Evolutionary conservation across 2,329 filamentous ascomycete species (phyloP).

Genomic region (Diaporthe destruens): DNA sequence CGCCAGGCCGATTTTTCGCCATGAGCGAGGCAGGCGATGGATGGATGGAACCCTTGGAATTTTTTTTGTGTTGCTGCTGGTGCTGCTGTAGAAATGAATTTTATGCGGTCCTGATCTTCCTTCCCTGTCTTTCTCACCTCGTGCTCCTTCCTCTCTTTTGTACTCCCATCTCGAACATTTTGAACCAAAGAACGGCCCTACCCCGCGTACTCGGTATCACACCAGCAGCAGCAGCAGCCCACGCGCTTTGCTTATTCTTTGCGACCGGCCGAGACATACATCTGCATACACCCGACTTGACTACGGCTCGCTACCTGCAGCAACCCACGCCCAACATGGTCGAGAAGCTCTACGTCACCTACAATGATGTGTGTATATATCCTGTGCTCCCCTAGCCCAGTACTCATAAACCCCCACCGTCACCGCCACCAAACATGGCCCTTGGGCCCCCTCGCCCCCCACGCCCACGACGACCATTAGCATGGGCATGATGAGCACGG

Average conservation of each 20-base stretch:
- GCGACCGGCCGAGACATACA: slow-evolving; percentile 39
- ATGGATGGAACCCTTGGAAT: slow-evolving; percentile 22
- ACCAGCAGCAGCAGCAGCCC: neutral
- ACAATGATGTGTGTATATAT: slow-evolving; percentile 80
- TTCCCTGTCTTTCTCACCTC: neutral
- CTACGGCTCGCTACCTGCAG: slow-evolving; percentile 25
- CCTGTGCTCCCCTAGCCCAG: neutral
- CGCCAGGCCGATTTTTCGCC: slow-evolving; percentile 31
- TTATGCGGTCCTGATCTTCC: neutral
- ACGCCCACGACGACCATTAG: neutral
- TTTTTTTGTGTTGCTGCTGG: slow-evolving; percentile 17
- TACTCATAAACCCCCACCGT: neutral
- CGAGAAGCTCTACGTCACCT: slow-evolving; percentile 89
- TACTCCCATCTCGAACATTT: neutral
- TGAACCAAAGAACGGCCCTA: neutral
- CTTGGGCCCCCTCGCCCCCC: neutral
- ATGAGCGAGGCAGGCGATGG: slow-evolving; percentile 9
- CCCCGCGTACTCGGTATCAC: slow-evolving; percentile 1
- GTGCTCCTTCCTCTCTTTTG: neutral
- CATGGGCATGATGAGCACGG: too few species aligned
- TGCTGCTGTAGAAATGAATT: neutral
- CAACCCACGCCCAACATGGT: slow-evolving; percentile 70
- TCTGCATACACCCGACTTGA: slow-evolving; percentile 22
- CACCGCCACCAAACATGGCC: neutral
- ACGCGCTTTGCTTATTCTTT: slow-evolving; percentile 27